These are phyloP conservation scores for Fusarium haematococcum DNA, from an alignment of 2,329 filamentous ascomycete species.

Conservation along the genomic window DNA sequence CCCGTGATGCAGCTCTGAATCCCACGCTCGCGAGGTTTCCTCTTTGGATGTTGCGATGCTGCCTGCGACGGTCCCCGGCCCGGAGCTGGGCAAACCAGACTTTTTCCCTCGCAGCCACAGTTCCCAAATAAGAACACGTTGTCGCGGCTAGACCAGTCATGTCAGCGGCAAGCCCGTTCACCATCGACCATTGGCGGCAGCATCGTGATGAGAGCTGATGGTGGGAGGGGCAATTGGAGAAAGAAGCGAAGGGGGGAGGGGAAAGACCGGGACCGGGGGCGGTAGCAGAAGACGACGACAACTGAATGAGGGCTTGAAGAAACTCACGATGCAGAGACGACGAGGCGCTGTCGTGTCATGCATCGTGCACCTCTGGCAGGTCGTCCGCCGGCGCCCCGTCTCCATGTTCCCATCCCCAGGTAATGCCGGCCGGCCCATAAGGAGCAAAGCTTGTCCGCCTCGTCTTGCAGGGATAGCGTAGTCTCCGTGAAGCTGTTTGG, in stretches of 20 bases:
- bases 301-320: background rate
- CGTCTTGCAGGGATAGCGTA: slow-evolving; percentile 19
- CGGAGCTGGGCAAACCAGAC: slow-evolving; percentile 14
- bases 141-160: slow-evolving; percentile 25
- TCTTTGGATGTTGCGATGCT: slow-evolving; percentile 14
- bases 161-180: slow-evolving; percentile 25
- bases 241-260: slow-evolving; percentile 8
- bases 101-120: slow-evolving; percentile 19
- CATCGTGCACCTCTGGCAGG: slow-evolving; percentile 5
- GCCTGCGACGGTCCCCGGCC: slow-evolving; percentile 23
- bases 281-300: slow-evolving; percentile 15
- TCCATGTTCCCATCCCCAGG: slow-evolving; percentile 17
- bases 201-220: slow-evolving; percentile 31
- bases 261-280: slow-evolving; percentile 18
- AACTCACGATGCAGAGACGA: slow-evolving; percentile 28
- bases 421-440: slow-evolving; percentile 11
- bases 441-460: slow-evolving; percentile 23
- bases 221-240: slow-evolving; percentile 40
- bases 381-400: background rate
- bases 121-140: slow-evolving; percentile 32
- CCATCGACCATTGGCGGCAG: slow-evolving; percentile 23
- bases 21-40: slow-evolving; percentile 21
- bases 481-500: slow-evolving; percentile 12
- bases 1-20: slow-evolving; percentile 10
- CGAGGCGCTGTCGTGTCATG: slow-evolving; percentile 22